Base-by-base conservation (phyloP, 768 basidiomycete genomes). In the Boletus patriciae region DNA sequence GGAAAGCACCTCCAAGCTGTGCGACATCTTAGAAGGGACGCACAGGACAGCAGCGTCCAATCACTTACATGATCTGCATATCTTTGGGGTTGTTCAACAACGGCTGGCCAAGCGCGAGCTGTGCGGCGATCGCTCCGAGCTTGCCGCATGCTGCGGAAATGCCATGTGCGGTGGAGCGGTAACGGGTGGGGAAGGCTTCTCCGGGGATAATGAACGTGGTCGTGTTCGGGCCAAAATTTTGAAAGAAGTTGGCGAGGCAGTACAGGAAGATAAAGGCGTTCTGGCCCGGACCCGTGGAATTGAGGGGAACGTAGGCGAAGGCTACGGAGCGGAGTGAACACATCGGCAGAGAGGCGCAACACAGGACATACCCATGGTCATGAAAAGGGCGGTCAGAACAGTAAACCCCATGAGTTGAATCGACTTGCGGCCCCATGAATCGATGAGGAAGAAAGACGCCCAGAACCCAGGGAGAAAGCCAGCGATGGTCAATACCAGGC, bases 111-210 rank as follows among this genome's bases (percentile, higher is more conserved):
- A 93, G 88, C 25, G 82, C 89, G 46, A 92, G 85, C 67, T 91
- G 88, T 3, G 90, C 83, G 29, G 90, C 77, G 74, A 92, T 86
- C 3, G 89, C 90, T 52, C 90, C 90, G 0, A 77, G 71, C 64
- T 90, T 92, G 23, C 90, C 90, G 34, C 73, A 76, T 1, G 88
- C 90, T 13, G 90, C 90, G 4, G 83, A 84, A 25, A 91, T 75
- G n/a, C 90, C 89, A 68, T 91, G 86, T 4, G 88, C 88, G 33
- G 81, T 81, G 19, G 85, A 85, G 40, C 86, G 81, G 73, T 84
- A 90, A 25, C 84, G 77, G 3, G 90, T 92, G 0, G 90, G 90
- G 73, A 90, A 91, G 2, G 86, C 83, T 71, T 90, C 88, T 3
- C 84, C 86, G 1, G 90, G 86, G 63, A 92, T 76, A 54, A 92